Percentiles rank a stretch among this genome's conserved stretches.
phyloP scores from a whole-genome alignment of 371 early-diverging fungal species.

The Syncephalastrum sp. region DNA sequence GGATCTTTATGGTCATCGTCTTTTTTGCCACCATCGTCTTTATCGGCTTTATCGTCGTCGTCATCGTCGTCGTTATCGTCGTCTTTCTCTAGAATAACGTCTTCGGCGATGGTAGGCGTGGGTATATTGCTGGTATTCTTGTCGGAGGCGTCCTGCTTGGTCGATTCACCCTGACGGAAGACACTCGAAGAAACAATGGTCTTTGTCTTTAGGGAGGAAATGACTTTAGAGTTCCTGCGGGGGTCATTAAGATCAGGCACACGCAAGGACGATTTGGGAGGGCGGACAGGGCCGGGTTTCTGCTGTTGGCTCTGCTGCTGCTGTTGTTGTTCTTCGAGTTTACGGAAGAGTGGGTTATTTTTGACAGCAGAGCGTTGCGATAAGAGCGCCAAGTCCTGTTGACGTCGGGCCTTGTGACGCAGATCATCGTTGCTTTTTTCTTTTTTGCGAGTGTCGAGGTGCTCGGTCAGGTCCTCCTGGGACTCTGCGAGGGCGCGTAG shows the following conservation, averaged over 20 bases:
- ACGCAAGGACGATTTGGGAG: background rate
- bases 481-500: conserved; percentile 13
- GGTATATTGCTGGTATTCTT: conserved; percentile 2
- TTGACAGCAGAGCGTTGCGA: conserved; percentile 32
- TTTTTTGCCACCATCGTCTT: background rate
- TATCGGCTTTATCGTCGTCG: background rate
- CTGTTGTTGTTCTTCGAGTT: conserved; percentile 23
- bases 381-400: conserved; percentile 21
- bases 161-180: conserved; percentile 11
- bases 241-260: background rate
- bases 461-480: conserved; percentile 4
- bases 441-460: conserved; percentile 8
- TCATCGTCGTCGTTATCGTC: background rate
- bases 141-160: conserved; percentile 3
- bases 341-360: conserved; percentile 35
- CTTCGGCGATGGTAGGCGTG: background rate
- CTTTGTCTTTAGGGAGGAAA: conserved; percentile 16
- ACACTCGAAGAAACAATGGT: conserved; percentile 21
- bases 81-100: background rate
- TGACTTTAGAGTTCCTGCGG: conserved; percentile 17
- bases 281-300: background rate
- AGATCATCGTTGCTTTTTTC: conserved; percentile 13
- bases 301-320: background rate
- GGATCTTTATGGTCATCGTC: background rate
- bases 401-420: conserved; percentile 12